Percentiles rank a stretch among this genome's conserved stretches.
Evolutionary conservation across 371 early-diverging fungal species (phyloP).

Genomic region (Mucor irregularis): DNA sequence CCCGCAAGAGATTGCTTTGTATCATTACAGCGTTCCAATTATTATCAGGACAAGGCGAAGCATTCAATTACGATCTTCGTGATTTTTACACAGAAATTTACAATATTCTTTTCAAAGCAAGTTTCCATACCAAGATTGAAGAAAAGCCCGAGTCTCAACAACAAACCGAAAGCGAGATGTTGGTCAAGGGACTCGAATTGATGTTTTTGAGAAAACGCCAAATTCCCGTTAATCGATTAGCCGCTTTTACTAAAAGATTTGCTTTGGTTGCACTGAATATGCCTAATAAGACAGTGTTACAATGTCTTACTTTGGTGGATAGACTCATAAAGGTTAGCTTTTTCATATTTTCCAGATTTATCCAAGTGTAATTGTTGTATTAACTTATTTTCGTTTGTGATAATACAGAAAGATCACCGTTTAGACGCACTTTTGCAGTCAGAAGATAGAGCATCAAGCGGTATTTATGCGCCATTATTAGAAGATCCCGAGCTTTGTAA

Average conservation of each 20-base stretch:
- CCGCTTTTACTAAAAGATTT: conserved; percentile 71
- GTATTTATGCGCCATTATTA: conserved; percentile 77
- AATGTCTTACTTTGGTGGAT: conserved; percentile 36
- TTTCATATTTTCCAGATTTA: no score
- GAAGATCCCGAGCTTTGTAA: conserved; percentile 94
- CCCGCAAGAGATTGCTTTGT: conserved; percentile 78
- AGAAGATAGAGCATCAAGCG: conserved; percentile 78
- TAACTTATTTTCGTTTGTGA: conserved; percentile 10
- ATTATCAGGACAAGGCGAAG: conserved; percentile 86
- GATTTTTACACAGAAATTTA: conserved; percentile 86
- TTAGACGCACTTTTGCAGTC: conserved; percentile 81
- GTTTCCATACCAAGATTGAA: conserved; percentile 65
- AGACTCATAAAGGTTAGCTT: conserved; percentile 35
- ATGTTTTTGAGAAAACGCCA: conserved; percentile 81
- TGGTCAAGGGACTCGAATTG: conserved; percentile 77
- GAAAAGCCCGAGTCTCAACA: conserved; percentile 43
- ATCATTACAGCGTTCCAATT: conserved; percentile 86
- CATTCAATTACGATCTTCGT: conserved; percentile 83
- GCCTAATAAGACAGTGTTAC: conserved; percentile 44
- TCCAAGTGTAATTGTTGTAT: no score
- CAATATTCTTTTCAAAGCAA: conserved; percentile 69
- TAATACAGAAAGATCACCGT: conserved; percentile 61
- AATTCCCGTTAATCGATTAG: conserved; percentile 71
- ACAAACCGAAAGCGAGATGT: conserved; percentile 73
- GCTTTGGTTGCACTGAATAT: conserved; percentile 54